Evolutionary conservation across 192 early-diverging fungal species (phyloP), one percentile per base, ranked within the genome.

Genomic region (Coemansia sp.): DNA sequence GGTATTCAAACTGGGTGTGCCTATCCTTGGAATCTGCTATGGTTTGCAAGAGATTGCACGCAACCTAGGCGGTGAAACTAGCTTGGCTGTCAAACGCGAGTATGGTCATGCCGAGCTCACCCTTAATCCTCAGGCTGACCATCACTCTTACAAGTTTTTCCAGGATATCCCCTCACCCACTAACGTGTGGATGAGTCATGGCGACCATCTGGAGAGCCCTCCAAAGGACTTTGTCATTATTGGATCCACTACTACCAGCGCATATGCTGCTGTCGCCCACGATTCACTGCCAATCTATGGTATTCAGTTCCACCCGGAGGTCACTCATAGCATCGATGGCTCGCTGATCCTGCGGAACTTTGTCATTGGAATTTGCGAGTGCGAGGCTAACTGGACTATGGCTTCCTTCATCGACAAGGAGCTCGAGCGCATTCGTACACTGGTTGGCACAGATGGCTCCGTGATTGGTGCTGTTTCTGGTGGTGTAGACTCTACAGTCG

Each of bases 261-360:
- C 88, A 38, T 97, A 90, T 67, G 91, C 93, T 21, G 97, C 94
- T 38, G 87, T 97, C 59, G 90, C 87, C 58, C 90, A 95, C 64
- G 82, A 83, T 30, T 82, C 88, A 58, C 89, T 89, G 75, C 82
- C 85, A 10, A 89, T 95, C 66, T 99, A 90, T 78, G 97, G 94
- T 34, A 92, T 99, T 60, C 97, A 99, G 85, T 96, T 99, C 90
- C 97, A 99, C 83, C 97, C 97, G 47, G 97, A 99, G 76, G 94
- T 99, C 59, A 95, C 97, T n/a, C 97, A 99, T 82, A 96, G 94
- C 63, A 83, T 88, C 16, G 84, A 88, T 50, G 97, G 97, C 56
- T 83, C 90, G 47, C 62, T 84, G 31, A 69, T 99, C 48, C 71
- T 99, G 64, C 84, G 85, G 64, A 99, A 99, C 88, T 99, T 99